Base-by-base conservation (phyloP, 441 rosid species). In the Euphorbia corollata region DNA sequence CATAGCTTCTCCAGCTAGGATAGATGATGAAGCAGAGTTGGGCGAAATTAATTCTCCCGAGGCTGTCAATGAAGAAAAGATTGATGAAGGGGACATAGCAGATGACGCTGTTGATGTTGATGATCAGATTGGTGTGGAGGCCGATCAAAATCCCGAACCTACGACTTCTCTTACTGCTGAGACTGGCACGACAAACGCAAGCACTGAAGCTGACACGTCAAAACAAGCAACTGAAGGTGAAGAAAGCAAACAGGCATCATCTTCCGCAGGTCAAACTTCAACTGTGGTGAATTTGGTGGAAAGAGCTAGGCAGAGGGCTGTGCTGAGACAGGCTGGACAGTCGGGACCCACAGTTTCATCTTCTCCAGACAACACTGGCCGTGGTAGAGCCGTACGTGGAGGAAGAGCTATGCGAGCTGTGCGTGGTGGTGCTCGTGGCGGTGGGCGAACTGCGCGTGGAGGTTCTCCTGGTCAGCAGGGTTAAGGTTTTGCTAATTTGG, bases 1-100 rank as follows among this genome's bases (percentile, higher is more conserved):
- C 41, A 77, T 77, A 63, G 84, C 83, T 59, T 93, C 96, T 15
- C 97, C 97, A 56, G 73, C 72, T 22, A 79, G 93, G 80, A 71
- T 65, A 65, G 90, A 80, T 63, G 89, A 83, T 22, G 86, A 80
- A 69, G 66, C 72, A 5, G 97, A 89, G 67, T 11, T 57, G 23
- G 78, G 77, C 34, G 92, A 85, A 60, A 76, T 36, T 1, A 27
- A 70, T 62, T 73, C 83, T 67, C 75, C 83, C 0, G 96, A 91
- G 62, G 77, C 51, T n/a, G 41, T 71, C 58, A 84, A 77, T 61
- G 91, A 85, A 55, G 91, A 86, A 68, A 87, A 86, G 77, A 85
- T 76, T 19, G 91, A 90, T 50, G 98, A 85, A 47, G 85, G 80
- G 67, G 92, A 87, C 57, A 71, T 69, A 76, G 71, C 64, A 9